Evolutionary conservation across 768 basidiomycete genomes (phyloP), one percentile per base, ranked within the genome.

Genomic region (Coprinopsis cinerea): DNA sequence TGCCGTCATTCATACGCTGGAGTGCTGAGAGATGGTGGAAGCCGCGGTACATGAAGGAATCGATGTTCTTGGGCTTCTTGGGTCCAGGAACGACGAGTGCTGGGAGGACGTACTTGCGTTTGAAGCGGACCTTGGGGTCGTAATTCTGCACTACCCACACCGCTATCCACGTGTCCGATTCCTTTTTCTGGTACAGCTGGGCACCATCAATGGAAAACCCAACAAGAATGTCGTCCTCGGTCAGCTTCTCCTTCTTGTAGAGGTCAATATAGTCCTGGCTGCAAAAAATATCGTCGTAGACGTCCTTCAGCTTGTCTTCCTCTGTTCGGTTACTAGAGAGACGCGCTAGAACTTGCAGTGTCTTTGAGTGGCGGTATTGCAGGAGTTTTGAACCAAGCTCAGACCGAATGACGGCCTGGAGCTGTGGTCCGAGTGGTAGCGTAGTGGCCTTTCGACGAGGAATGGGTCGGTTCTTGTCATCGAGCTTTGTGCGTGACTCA

Each of bases 161-260:
- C 23, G 49, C 62, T 2, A 75, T 70, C 73, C 71, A 73, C 18
- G 60, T 64, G 43, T 75, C 71, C 0, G 73, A 76, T 25, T 57
- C 49, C 54, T 75, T 75, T 51, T 61, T 61, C n/a, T 54, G 55
- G 47, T 73, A 75, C 0, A 77, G 64, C 51, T 76, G 73, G 0
- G 69, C 69, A 6, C 75, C 68, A 53, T 75, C 71, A 0, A 70
- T 51, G 0, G 70, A 69, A 9, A 70, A 51, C 35, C 64, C 51
- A 0, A 77, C 52, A 0, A 71, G 48, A 0, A 63, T 67, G 46
- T 76, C 68, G 7, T 69, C 54, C 2, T 48, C 22, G 5, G 44
- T 46, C 32, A 76, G 66, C 1, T 55, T 50, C 0, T 43, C 46
- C 56, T 11, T 44, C 13, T 11, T 25, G 2, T 4, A 60, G 56